Percentiles rank a stretch among this genome's conserved stretches.
These are phyloP conservation scores for Boletus barrowsii DNA, from an alignment of 768 basidiomycete species.

Conservation along the genomic window DNA sequence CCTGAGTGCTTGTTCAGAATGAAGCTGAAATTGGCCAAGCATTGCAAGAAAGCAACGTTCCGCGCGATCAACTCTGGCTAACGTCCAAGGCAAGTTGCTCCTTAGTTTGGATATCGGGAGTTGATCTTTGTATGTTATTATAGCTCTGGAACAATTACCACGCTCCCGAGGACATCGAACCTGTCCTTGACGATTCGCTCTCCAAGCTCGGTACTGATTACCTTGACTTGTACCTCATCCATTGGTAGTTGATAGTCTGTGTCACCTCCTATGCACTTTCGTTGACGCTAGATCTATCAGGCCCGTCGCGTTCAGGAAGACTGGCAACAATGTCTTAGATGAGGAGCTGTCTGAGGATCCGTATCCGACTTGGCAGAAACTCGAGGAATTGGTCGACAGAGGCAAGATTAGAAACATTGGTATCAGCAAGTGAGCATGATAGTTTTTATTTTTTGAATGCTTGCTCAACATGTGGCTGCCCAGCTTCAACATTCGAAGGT, in stretches of 20 bases:
- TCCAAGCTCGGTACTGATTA: conserved; percentile 61
- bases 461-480: background rate
- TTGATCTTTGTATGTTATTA: background rate
- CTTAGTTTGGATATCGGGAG: background rate
- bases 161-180: conserved; percentile 67
- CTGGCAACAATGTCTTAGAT: conserved; percentile 46
- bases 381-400: conserved; percentile 73
- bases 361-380: conserved; percentile 76
- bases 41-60: conserved; percentile 53
- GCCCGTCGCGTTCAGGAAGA: conserved; percentile 67
- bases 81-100: conserved; percentile 50
- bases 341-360: conserved; percentile 61
- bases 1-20: conserved; percentile 41
- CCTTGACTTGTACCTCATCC: conserved; percentile 78
- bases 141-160: conserved; percentile 80
- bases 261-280: background rate
- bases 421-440: conserved; percentile 64
- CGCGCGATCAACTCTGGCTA: conserved; percentile 64
- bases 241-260: conserved; percentile 48
- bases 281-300: conserved; percentile 29
- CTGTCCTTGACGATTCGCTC: conserved; percentile 64
- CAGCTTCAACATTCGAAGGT: conserved; percentile 61
- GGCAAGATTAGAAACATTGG: conserved; percentile 81
- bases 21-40: conserved; percentile 69
- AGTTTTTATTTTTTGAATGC: background rate